Conservation (phyloP, 371 early-diverging fungal genomes). For the Rhizomucor miehei region DNA sequence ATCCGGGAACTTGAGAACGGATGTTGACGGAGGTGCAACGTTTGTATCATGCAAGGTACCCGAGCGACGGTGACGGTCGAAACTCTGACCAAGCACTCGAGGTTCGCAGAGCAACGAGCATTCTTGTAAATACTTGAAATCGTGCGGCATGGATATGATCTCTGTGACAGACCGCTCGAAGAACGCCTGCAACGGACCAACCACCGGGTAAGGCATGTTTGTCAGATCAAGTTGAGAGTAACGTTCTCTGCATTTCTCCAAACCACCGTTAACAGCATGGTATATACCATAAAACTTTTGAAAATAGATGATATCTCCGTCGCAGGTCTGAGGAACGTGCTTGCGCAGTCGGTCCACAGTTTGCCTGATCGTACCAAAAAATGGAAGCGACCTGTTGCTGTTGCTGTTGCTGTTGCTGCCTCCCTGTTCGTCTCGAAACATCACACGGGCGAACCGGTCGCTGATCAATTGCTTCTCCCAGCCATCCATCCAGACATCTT, state of each 20-base stretch:
- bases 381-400: constrained; percentile 19
- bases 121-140: constrained; percentile 46
- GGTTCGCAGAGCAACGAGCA: constrained; percentile 61
- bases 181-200: constrained; percentile 38
- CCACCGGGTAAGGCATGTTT: constrained; percentile 7
- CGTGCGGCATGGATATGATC: constrained; percentile 39
- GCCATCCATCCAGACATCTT: constrained; percentile 28
- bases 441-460: constrained; percentile 10
- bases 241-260: constrained; percentile 21
- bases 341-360: constrained; percentile 32
- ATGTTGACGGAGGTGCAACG: constrained; percentile 26
- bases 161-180: constrained; percentile 40
- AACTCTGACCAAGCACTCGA: constrained; percentile 51
- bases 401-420: too few relatives aligned
- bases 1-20: constrained; percentile 44
- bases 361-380: constrained; percentile 43
- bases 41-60: constrained; percentile 16
- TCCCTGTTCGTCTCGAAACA: constrained; percentile 3
- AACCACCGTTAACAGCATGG: constrained; percentile 25
- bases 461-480: constrained; percentile 14
- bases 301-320: constrained; percentile 36
- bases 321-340: constrained; percentile 12
- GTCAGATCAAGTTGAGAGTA: background rate
- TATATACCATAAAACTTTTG: constrained; percentile 39
- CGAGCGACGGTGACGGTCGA: constrained; percentile 22